Percentiles rank a stretch among this genome's conserved stretches.
phyloP scores from a whole-genome alignment of 768 basidiomycete genomes.

The Ephemerocybe angulata region DNA sequence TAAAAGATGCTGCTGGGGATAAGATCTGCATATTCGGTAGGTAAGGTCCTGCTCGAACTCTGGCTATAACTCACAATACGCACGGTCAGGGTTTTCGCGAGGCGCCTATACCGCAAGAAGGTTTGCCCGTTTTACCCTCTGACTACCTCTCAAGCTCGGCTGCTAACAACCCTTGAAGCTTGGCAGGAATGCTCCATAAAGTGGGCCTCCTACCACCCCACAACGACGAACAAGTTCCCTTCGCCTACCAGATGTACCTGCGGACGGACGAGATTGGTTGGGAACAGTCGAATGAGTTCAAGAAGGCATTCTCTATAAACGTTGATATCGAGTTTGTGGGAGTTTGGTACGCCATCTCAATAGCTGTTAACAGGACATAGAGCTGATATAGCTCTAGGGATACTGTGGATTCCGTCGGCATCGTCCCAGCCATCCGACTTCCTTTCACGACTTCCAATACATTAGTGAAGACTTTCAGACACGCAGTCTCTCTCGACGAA shows the following conservation, averaged over 20 bases:
- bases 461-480: slow-evolving; percentile 58
- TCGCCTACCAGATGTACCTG: slow-evolving; percentile 62
- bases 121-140: no score
- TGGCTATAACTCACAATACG: neutral
- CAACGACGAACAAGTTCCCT: slow-evolving; percentile 55
- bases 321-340: slow-evolving; percentile 60
- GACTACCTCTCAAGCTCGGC: neutral
- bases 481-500: slow-evolving; percentile 65
- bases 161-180: neutral
- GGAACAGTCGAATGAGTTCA: slow-evolving; percentile 51
- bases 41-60: neutral
- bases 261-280: slow-evolving; percentile 46
- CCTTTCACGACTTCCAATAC: slow-evolving; percentile 58
- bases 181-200: slow-evolving; percentile 48
- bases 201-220: slow-evolving; percentile 45
- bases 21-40: slow-evolving; percentile 3
- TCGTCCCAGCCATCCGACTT: slow-evolving; percentile 47
- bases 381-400: slow-evolving; percentile 42
- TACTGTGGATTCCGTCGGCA: slow-evolving; percentile 62
- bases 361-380: no score
- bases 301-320: slow-evolving; percentile 49
- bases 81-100: slow-evolving; percentile 48
- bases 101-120: slow-evolving; percentile 60
- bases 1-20: slow-evolving; percentile 2
- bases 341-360: slow-evolving; percentile 53